Evolutionary conservation across 2,329 filamentous ascomycete genomes (phyloP).

Genomic region (Thermoascus crustaceus): DNA sequence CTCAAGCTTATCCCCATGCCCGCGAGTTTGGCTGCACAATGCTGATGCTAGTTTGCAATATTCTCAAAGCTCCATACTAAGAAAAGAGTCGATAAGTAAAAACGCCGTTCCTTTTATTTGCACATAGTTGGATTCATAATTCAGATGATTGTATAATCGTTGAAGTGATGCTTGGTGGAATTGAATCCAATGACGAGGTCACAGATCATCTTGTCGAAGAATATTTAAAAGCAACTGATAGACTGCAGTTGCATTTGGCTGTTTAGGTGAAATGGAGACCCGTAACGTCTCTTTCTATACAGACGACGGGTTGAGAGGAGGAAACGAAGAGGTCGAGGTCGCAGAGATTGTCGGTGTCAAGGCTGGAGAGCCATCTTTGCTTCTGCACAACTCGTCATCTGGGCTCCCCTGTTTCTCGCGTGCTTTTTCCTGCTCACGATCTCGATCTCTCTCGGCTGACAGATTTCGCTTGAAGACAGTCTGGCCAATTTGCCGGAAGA

Average conservation of each 20-base stretch:
- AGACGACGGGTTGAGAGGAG: constrained; percentile 10
- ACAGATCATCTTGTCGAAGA: too few relatives aligned
- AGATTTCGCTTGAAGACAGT: constrained; percentile 37
- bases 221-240: too few relatives aligned
- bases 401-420: constrained; percentile 19
- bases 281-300: too few relatives aligned
- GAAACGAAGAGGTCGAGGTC: constrained; percentile 28
- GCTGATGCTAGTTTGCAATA: constrained; percentile 7
- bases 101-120: constrained; percentile 15
- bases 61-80: constrained; percentile 8
- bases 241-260: constrained; percentile 4
- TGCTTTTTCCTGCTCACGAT: constrained; percentile 21
- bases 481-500: constrained; percentile 35
- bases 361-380: constrained; percentile 25
- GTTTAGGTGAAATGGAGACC: constrained; percentile 1
- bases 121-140: constrained; percentile 9
- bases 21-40: constrained; percentile 1
- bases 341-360: constrained; percentile 29
- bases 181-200: too few relatives aligned
- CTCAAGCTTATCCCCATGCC: constrained; percentile 3
- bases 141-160: neutral
- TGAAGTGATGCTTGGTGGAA: neutral
- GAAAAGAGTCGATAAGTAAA: constrained; percentile 3
- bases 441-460: constrained; percentile 31
- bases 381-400: constrained; percentile 17